Evolutionary conservation across 495 filamentous ascomycete species (phyloP), one percentile per base, ranked within the genome.

Genomic region (Neurospora hispaniola): DNA sequence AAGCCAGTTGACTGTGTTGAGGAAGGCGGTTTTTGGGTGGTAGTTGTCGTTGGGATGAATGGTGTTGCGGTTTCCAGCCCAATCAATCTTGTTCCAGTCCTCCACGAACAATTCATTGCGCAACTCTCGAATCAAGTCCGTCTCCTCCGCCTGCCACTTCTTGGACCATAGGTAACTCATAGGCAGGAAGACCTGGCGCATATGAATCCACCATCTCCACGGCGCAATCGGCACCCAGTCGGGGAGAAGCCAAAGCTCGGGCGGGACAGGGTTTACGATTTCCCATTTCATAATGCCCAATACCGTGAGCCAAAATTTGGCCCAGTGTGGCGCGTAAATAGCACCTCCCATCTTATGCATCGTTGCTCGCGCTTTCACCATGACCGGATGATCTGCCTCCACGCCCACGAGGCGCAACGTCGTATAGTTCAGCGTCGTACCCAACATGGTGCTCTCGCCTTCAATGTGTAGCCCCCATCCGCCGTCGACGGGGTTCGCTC

Each of bases 191-290:
- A 99, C 95, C 79, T 91, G 89, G 18, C 96, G 93, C 81, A 97
- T 97, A 74, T 99, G 96, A 74, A 97, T 93, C 96, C 96, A 99
- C 96, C 96, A 99, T 68, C 94, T 86, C 96, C 96, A 98, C 0
- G 96, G 96, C 11, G 93, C 90, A 75, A 98, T 88, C 1, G 96
- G 96, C 16, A 94, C 89, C 95, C 96, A 98, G 80, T 98, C 94
- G 3, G 96, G 96, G 3, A 99, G 84, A 38, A 98, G 88, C 95
- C 96, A 99, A 48, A 98, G 77, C 81, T 99, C 96, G 1, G 96
- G 91, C 5, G 96, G 96, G 14, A 95, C 89, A 0, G 96, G 96
- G 76, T 98, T 98, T 75, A 98, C 93, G 73, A 93, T 91, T 71
- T 97, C 93, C 93, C 93, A 98, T 11, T 92, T 84, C 79, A 90